Evolutionary conservation across 1,284 basidiomycete species (phyloP), one percentile per base, ranked within the genome.

Genomic region (Exobasidium cylindrosporum): DNA sequence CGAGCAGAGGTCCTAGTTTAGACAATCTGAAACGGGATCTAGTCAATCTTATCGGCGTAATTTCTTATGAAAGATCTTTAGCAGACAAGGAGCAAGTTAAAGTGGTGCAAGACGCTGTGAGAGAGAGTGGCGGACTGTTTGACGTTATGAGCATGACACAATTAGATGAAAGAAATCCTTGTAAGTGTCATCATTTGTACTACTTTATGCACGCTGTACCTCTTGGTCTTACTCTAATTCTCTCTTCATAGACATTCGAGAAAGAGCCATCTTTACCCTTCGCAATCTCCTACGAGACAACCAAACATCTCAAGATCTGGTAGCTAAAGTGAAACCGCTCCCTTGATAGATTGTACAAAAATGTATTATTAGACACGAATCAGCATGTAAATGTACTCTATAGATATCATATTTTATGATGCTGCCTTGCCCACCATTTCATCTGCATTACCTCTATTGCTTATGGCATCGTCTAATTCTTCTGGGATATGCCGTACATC

Each of bases 251-350:
- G 72, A 78, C 47, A 76, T 78, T 62, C 69, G 74, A 17, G 76
- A 78, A 45, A 73, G 76, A 43, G 76, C 76, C 28, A 70, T 78
- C 54, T 75, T 78, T 58, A 61, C 76, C 32, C 65, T 78, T 31
- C 61, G 74, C 10, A 69, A 75, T 43, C 60, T 78, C 44, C 64
- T 78, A 11, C 70, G 65, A 6, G 58, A 58, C 26, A 78, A 78
- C 53, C 31, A 35, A 14, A 66, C 67, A 47, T 76, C 72, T 28
- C 74, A 78, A 54, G 63, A 43, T 23, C 64, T 70, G 0, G 55
- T 78, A 5, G 61, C 54, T 14, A 58, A 63, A 28, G 58, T 78
- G 14, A 65, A 69, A 32, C 73, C 72, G 35, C 43, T 58, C 30
- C 11, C 21, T 14, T 29, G n/a, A 47, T 4, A 53, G 30, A 50